phyloP scores from a whole-genome alignment of 169 alveolate genomes.

The Eimeria necatrix region DNA sequence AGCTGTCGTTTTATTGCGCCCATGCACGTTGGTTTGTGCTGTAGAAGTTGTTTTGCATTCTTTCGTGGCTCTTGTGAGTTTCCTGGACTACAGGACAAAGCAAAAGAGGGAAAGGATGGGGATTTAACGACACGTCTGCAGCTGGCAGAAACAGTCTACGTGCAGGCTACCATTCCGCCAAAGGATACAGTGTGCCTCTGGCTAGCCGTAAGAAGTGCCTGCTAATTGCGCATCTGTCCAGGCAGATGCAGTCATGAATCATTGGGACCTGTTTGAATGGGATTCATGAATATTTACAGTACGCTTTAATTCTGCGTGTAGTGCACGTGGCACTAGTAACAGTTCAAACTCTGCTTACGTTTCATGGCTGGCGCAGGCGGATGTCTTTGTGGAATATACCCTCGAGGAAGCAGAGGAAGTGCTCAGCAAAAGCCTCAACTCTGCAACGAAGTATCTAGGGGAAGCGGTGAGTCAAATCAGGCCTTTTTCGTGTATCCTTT shows the following conservation, averaged over 20 bases:
- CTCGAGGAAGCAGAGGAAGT: constrained; percentile 92
- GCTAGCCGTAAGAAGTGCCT: constrained; percentile 89
- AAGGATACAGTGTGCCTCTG: constrained; percentile 90
- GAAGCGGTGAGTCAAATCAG: constrained; percentile 79
- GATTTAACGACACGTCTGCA: constrained; percentile 77
- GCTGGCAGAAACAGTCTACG: constrained; percentile 90
- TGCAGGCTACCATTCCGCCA: constrained; percentile 90
- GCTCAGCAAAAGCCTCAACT: constrained; percentile 86
- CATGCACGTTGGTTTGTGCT: not conserved
- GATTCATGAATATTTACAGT: too few species aligned
- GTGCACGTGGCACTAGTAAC: too few species aligned
- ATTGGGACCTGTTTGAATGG: too few species aligned
- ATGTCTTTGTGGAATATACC: constrained; percentile 92
- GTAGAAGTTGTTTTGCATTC: not conserved
- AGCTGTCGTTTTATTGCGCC: not conserved
- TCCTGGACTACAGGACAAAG: constrained; percentile 27
- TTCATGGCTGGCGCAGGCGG: constrained; percentile 87
- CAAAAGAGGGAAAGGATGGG: constrained; percentile 64
- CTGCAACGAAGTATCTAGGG: constrained; percentile 84
- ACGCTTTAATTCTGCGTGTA: too few species aligned
- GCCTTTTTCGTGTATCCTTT: not conserved
- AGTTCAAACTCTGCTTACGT: too few species aligned
- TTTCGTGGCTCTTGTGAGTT: not conserved
- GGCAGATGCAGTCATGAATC: too few species aligned
- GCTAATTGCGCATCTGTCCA: not conserved